Conservation (phyloP, 345 rosid genomes). For the Bruguiera gymnorhiza region DNA sequence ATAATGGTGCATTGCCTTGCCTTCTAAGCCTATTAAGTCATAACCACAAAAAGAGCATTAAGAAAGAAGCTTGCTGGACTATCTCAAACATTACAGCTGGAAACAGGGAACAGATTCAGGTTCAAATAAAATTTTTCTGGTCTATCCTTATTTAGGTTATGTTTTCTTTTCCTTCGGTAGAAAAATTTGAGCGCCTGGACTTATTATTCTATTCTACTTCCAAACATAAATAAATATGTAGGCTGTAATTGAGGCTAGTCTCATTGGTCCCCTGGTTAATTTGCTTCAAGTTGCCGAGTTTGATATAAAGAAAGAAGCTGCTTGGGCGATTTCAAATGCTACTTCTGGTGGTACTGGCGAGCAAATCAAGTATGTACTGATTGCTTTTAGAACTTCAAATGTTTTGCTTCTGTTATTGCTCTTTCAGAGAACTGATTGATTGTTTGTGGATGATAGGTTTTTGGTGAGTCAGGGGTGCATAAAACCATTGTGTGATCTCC, state of each 20-base stretch:
- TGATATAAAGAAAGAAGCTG: constrained; percentile 34
- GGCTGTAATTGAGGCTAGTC: constrained; percentile 26
- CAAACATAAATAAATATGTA: constrained; percentile 1
- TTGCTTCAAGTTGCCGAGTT: constrained; percentile 32
- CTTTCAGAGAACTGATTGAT: neutral
- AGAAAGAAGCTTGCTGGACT: constrained; percentile 37
- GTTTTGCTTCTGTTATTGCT: neutral
- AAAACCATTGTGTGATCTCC: constrained; percentile 31
- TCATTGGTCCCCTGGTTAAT: constrained; percentile 18
- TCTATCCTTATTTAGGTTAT: too few species aligned
- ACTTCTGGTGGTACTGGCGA: constrained; percentile 23
- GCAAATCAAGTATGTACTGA: constrained; percentile 21
- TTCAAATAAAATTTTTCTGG: neutral
- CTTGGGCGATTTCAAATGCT: constrained; percentile 36
- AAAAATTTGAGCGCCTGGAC: neutral
- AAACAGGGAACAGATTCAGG: constrained; percentile 29
- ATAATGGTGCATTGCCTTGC: constrained; percentile 20
- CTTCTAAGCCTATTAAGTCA: constrained; percentile 23
- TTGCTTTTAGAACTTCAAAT: neutral
- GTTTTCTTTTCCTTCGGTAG: neutral
- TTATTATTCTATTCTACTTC: neutral
- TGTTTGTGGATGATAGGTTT: constrained; percentile 12
- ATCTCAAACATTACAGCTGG: constrained; percentile 36
- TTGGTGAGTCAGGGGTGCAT: constrained; percentile 28
- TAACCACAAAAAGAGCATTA: constrained; percentile 28